Conservation (phyloP, 352 stramenopile species). For the Plasmopara muralis region DNA sequence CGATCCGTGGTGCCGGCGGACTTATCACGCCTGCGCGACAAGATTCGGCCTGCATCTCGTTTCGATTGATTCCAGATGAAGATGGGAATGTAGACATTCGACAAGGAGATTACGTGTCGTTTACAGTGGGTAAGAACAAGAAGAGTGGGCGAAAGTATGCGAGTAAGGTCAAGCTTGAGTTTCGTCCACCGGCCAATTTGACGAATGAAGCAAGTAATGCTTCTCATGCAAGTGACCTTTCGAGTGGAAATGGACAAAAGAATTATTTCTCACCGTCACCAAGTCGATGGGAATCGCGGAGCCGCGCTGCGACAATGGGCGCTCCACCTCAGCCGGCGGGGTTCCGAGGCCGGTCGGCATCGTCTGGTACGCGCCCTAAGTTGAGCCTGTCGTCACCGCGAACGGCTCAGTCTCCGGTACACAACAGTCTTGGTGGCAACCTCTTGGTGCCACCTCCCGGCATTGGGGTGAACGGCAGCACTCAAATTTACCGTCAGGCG, state of each 20-base stretch:
- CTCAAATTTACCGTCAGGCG: constrained; percentile 65
- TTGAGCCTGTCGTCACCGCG: constrained; percentile 57
- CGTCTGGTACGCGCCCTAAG: constrained; percentile 51
- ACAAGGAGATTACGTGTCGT: constrained; percentile 82
- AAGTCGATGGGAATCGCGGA: constrained; percentile 52
- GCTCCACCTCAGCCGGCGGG: constrained; percentile 30
- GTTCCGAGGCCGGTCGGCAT: constrained; percentile 54
- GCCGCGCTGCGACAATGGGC: constrained; percentile 45
- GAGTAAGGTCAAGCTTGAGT: constrained; percentile 85
- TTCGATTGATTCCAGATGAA: constrained; percentile 83
- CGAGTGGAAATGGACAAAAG: constrained; percentile 40
- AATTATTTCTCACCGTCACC: constrained; percentile 50
- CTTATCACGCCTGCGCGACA: constrained; percentile 80
- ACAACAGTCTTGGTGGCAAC: constrained; percentile 24
- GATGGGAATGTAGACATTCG: constrained; percentile 81
- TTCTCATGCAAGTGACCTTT: constrained; percentile 14
- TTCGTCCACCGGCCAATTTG: constrained; percentile 59
- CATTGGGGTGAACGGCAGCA: constrained; percentile 41
- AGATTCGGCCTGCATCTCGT: constrained; percentile 81
- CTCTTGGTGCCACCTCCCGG: constrained; percentile 28
- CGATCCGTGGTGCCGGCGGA: constrained; percentile 75
- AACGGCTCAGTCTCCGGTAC: constrained; percentile 43
- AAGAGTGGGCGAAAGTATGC: constrained; percentile 86
- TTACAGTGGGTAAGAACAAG: constrained; percentile 87
- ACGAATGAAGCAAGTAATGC: constrained; percentile 27